Conservation (phyloP, 345 rosid species). For the Syzygium aromaticum region DNA sequence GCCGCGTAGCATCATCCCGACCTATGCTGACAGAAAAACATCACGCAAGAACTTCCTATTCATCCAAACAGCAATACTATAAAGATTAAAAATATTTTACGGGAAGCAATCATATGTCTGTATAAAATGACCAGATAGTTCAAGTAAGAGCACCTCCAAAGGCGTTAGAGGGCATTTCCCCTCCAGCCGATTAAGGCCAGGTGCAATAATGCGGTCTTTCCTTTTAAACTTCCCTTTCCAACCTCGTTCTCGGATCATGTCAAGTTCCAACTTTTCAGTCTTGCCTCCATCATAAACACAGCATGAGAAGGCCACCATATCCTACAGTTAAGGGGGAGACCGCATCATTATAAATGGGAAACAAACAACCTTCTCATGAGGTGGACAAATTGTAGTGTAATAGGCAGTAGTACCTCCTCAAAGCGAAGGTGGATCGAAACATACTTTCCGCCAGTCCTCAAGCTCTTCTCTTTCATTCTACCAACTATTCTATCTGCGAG, state of each 20-base stretch:
- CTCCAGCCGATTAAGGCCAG: constrained; percentile 67
- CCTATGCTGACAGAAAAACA: constrained; percentile 64
- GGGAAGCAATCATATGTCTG: background rate
- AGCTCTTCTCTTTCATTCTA: constrained; percentile 71
- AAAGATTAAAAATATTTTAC: background rate
- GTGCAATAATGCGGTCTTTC: constrained; percentile 47
- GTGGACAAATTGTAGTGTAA: background rate
- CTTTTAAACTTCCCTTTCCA: constrained; percentile 89
- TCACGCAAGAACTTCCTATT: constrained; percentile 9
- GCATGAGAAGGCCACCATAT: constrained; percentile 98
- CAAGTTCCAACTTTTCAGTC: constrained; percentile 64
- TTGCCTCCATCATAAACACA: constrained; percentile 82
- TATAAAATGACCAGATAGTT: background rate
- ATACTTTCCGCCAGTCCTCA: constrained; percentile 64
- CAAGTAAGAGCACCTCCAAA: constrained; percentile 53
- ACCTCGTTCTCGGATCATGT: constrained; percentile 50
- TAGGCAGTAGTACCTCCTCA: constrained; percentile 58
- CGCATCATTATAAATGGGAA: background rate
- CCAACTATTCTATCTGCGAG: constrained; percentile 55
- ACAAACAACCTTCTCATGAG: background rate
- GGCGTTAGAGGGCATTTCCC: constrained; percentile 98
- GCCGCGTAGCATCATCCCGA: constrained; percentile 91
- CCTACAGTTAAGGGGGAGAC: constrained; percentile 28
- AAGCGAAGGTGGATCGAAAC: constrained; percentile 82
- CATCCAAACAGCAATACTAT: background rate